phyloP scores from a whole-genome alignment of 345 rosid genomes.

The Eucalyptus tenuipes region DNA sequence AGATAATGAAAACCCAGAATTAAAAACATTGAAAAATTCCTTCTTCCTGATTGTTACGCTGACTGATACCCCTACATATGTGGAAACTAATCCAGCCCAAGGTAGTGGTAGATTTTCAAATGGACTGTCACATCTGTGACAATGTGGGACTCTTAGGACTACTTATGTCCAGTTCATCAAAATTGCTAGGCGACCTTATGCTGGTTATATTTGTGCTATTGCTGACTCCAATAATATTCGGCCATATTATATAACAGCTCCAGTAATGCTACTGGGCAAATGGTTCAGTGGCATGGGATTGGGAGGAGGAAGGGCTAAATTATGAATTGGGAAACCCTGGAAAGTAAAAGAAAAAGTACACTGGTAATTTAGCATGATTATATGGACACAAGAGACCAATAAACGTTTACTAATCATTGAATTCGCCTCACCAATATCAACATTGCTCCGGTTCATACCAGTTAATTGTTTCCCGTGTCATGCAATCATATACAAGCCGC shows the following conservation, averaged over 20 bases:
- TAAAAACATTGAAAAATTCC: not conserved
- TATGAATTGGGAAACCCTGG: not conserved
- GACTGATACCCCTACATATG: not conserved
- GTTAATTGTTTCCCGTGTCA: not conserved
- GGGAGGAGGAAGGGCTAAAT: not conserved
- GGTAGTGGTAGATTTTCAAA: not conserved
- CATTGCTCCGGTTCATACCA: not conserved
- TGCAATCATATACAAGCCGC: not conserved
- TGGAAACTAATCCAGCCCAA: not conserved
- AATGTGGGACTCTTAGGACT: not conserved
- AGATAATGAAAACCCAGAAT: not conserved
- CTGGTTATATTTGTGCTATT: not conserved
- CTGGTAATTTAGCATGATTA: not conserved
- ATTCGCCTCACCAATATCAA: not conserved
- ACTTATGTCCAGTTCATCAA: not conserved
- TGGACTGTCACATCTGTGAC: not conserved
- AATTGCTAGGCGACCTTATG: not conserved
- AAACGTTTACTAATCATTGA: not conserved
- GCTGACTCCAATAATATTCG: not conserved
- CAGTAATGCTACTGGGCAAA: not conserved
- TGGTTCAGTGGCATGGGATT: not conserved
- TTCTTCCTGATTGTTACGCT: not conserved
- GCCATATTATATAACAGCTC: not conserved
- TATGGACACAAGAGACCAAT: not conserved
- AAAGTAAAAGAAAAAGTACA: not conserved